Percentiles rank a stretch among this genome's conserved stretches.
Conservation (phyloP, 2,329 filamentous ascomycete species). For the Anthostomella pinea region DNA sequence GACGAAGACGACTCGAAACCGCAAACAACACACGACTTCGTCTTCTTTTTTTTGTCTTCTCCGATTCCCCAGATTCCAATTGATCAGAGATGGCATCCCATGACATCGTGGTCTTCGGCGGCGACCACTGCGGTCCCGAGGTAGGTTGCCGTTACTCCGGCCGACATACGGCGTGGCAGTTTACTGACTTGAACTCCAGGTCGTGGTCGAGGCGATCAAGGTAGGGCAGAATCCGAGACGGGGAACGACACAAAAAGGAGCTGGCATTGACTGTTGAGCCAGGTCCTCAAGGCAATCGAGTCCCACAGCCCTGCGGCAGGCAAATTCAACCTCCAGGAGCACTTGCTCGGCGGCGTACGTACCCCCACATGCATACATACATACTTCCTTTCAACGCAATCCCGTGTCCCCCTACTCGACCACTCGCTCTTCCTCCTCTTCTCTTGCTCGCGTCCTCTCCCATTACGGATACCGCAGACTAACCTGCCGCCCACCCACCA, state of each 20-base stretch:
- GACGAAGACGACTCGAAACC: no score
- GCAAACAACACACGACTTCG: no score
- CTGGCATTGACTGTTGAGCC: slow-evolving; percentile 7
- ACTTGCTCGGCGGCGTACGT: slow-evolving; percentile 75
- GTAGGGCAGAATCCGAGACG: slow-evolving; percentile 41
- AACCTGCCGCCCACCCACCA: not conserved
- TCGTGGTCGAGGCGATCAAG: slow-evolving; percentile 82
- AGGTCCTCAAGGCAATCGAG: slow-evolving; percentile 80
- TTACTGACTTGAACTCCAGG: slow-evolving; percentile 43
- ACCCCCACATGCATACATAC: slow-evolving; percentile 1
- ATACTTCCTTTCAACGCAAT: not conserved
- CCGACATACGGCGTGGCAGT: no score
- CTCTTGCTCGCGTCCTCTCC: no score
- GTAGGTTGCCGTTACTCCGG: no score
- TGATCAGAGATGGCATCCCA: slow-evolving; percentile 59
- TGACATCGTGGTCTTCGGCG: slow-evolving; percentile 78
- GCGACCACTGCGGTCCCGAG: slow-evolving; percentile 85
- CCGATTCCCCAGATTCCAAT: slow-evolving; percentile 1
- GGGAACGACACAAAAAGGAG: not conserved
- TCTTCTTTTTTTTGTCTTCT: slow-evolving; percentile 1
- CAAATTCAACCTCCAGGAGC: slow-evolving; percentile 86
- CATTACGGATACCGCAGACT: no score
- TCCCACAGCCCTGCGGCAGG: slow-evolving; percentile 63
- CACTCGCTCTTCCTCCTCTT: no score
- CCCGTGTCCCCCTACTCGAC: no score